Evolutionary conservation across 192 early-diverging fungal species (phyloP).

Genomic region (Coemansia sp.): DNA sequence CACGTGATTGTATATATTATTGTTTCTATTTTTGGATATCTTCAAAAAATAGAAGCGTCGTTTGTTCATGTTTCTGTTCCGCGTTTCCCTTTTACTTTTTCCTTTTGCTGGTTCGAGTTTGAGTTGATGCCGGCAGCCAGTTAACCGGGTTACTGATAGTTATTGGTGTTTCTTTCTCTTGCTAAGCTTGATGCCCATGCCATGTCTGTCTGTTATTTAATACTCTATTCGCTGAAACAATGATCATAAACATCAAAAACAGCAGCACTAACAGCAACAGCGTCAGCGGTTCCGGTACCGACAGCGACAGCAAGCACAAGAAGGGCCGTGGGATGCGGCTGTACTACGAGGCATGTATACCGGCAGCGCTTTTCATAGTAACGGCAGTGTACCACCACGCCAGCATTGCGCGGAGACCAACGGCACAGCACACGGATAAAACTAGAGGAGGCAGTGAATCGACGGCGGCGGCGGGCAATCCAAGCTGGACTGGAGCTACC

Average conservation of each 20-base stretch:
- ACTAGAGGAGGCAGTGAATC: no score
- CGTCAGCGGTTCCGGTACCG: not conserved
- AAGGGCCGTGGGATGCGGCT: constrained; percentile 16
- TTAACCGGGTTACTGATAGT: no score
- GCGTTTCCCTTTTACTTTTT: no score
- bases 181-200: not conserved
- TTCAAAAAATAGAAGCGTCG: not conserved
- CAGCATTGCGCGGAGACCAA: not conserved
- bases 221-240: not conserved
- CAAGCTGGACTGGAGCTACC: not conserved
- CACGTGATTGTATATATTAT: not conserved
- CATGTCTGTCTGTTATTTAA: not conserved
- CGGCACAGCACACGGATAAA: no score
- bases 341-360: constrained; percentile 38
- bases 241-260: not conserved
- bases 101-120: no score
- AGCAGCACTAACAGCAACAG: not conserved
- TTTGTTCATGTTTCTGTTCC: no score
- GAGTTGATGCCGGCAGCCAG: no score
- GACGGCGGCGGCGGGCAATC: no score
- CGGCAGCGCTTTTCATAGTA: constrained; percentile 13
- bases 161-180: not conserved
- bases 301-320: constrained; percentile 1
- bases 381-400: not conserved
- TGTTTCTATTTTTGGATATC: not conserved